Conservation (phyloP, 2,329 filamentous ascomycete species). For the Fusarium brachygibbosum region DNA sequence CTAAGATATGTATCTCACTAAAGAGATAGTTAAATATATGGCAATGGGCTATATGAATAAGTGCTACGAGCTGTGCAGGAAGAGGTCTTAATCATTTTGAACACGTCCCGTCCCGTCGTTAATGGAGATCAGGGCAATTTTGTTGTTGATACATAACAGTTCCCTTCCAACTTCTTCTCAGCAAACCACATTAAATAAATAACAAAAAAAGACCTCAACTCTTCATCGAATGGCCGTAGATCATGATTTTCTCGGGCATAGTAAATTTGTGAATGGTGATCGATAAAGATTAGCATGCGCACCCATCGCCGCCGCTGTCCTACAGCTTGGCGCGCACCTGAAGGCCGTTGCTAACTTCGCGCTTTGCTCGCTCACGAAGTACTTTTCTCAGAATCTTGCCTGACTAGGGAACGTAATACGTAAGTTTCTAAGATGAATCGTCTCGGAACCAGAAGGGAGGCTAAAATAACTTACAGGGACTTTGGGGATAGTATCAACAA, state of each 20-base stretch:
- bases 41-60: background rate
- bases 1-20: background rate
- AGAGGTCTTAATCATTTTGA: background rate
- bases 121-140: background rate
- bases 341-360: conserved; percentile 62
- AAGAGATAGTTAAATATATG: background rate
- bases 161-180: background rate
- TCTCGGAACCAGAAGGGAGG: background rate
- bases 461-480: conserved; percentile 61
- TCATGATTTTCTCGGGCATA: background rate
- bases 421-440: conserved; percentile 22
- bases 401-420: conserved; percentile 58
- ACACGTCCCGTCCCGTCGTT: background rate
- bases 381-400: conserved; percentile 75
- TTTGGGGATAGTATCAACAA: conserved; percentile 74
- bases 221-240: conserved; percentile 1
- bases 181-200: background rate
- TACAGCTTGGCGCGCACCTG: conserved; percentile 51
- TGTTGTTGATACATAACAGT: conserved; percentile 6
- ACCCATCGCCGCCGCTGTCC: conserved; percentile 44
- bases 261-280: background rate
- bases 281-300: conserved; percentile 42
- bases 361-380: conserved; percentile 68
- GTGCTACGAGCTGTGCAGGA: background rate
- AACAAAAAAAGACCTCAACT: background rate